Evolutionary conservation across 2,329 filamentous ascomycete species (phyloP).

Genomic region (Ascochyta koolunga): DNA sequence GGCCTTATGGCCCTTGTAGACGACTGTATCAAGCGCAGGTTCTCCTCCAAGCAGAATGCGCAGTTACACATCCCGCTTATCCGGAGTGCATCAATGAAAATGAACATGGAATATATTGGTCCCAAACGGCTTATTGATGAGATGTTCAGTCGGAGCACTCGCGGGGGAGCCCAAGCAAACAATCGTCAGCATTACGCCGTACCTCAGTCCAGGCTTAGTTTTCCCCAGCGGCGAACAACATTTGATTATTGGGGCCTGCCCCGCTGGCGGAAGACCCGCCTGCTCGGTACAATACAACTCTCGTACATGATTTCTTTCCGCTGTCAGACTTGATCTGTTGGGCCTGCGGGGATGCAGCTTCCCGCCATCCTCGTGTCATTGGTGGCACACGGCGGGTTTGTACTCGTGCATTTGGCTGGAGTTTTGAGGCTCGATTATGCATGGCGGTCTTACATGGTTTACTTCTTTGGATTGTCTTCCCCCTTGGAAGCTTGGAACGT

Average conservation of each 20-base stretch:
- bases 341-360: conserved; percentile 20
- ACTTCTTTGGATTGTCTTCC: conserved; percentile 7
- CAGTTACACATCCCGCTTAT: conserved; percentile 60
- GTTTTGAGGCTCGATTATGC: conserved; percentile 27
- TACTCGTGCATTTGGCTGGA: conserved; percentile 13
- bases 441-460: conserved; percentile 11
- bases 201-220: conserved; percentile 20
- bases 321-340: conserved; percentile 34
- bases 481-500: conserved; percentile 9
- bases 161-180: conserved; percentile 32
- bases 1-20: conserved; percentile 88
- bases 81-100: conserved; percentile 57
- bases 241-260: conserved; percentile 25
- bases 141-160: conserved; percentile 61
- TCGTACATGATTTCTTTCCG: conserved; percentile 33
- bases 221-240: conserved; percentile 10
- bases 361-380: conserved; percentile 17
- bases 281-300: conserved; percentile 26
- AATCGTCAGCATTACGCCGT: conserved; percentile 34
- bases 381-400: conserved; percentile 20
- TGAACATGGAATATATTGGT: conserved; percentile 67
- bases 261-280: conserved; percentile 19
- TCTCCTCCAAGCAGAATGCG: conserved; percentile 64
- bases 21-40: conserved; percentile 84
- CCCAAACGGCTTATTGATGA: conserved; percentile 68